Percentiles rank a stretch among this genome's conserved stretches.
Evolutionary conservation across 2,329 filamentous ascomycete genomes (phyloP).

Genomic region (Curvularia sp.): DNA sequence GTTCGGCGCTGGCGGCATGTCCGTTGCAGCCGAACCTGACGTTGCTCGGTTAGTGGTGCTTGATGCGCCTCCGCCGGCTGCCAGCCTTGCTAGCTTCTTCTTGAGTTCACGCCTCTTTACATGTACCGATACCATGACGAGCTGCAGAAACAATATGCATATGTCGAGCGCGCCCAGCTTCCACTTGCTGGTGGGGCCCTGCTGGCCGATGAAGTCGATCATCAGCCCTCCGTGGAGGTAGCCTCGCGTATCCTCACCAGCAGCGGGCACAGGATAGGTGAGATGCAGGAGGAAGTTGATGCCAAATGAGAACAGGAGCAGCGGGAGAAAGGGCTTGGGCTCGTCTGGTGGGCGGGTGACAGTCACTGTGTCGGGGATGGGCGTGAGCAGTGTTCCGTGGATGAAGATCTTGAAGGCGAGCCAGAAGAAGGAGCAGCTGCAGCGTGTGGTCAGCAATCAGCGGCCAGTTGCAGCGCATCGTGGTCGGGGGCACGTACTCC

Average conservation of each 20-base stretch:
- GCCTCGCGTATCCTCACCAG: constrained; percentile 57
- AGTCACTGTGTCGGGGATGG: constrained; percentile 59
- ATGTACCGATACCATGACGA: constrained; percentile 64
- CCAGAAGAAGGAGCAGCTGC: constrained; percentile 65
- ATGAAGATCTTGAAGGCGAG: constrained; percentile 63
- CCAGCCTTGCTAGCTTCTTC: constrained; percentile 44
- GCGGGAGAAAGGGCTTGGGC: constrained; percentile 61
- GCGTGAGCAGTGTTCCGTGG: constrained; percentile 66
- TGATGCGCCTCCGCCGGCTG: constrained; percentile 26
- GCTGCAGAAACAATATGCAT: constrained; percentile 62
- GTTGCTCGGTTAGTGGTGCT: constrained; percentile 15
- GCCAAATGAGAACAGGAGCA: constrained; percentile 62
- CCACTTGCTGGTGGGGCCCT: constrained; percentile 62
- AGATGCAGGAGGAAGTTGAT: constrained; percentile 64
- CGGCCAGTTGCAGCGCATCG: constrained; percentile 2
- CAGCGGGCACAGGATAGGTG: constrained; percentile 50
- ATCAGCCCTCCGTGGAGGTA: constrained; percentile 69
- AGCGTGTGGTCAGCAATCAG: constrained; percentile 1
- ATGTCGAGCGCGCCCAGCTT: constrained; percentile 62
- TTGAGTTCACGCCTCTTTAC: constrained; percentile 61
- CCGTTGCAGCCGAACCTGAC: constrained; percentile 18
- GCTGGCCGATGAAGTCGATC: constrained; percentile 70
- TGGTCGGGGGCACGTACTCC: constrained; percentile 58
- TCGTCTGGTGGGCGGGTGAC: constrained; percentile 57
- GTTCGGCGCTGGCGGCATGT: constrained; percentile 11